Conservation (phyloP, 345 rosid species). For the Arabis hirsuta region DNA sequence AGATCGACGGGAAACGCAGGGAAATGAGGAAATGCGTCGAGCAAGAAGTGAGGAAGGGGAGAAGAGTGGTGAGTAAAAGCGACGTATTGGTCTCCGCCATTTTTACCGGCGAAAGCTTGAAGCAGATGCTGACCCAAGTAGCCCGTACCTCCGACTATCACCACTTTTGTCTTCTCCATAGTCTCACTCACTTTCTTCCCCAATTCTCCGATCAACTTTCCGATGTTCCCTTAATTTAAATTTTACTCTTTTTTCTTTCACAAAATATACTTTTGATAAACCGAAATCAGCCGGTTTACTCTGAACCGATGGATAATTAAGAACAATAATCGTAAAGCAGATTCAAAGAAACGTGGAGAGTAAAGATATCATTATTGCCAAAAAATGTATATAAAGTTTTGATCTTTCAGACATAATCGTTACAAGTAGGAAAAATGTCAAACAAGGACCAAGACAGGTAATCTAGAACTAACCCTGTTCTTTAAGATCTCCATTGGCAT, state of each 20-base stretch:
- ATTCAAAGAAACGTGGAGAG: background rate
- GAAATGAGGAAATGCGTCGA: conserved; percentile 58
- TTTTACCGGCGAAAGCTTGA: conserved; percentile 49
- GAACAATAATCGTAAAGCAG: background rate
- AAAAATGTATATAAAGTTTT: background rate
- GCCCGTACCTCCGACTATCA: conserved; percentile 89
- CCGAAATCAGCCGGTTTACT: background rate
- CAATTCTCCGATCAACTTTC: background rate
- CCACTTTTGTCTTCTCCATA: conserved; percentile 58
- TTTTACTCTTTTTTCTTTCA: background rate
- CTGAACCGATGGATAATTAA: background rate
- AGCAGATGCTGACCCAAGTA: conserved; percentile 94
- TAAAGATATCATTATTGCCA: background rate
- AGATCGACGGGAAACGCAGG: conserved; percentile 69
- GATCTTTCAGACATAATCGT: conserved; percentile 9
- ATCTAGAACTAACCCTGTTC: conserved; percentile 39
- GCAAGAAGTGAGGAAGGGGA: conserved; percentile 55
- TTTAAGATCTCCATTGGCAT: conserved; percentile 19
- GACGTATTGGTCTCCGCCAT: conserved; percentile 45
- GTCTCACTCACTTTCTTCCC: background rate
- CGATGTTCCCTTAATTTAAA: background rate
- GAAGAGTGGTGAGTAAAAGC: conserved; percentile 70
- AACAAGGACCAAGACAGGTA: conserved; percentile 24
- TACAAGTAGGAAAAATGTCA: conserved; percentile 9
- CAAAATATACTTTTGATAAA: background rate